Base-by-base conservation (phyloP, 805 yeast genomes). In the Komagataella populi region DNA sequence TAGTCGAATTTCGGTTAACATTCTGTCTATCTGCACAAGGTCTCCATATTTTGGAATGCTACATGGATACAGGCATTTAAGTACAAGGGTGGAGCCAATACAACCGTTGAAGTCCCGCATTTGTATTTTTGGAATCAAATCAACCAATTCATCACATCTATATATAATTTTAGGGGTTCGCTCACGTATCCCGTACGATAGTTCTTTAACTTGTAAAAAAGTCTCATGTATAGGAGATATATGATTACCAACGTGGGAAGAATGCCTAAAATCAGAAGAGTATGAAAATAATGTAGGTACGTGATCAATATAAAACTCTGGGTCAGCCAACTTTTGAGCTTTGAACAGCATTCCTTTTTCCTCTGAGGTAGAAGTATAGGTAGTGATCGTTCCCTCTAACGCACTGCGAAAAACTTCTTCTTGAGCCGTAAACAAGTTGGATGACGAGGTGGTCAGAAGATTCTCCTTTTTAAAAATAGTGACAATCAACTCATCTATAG, bases 1-100 rank as follows among this genome's bases (percentile, higher is more conserved):
- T 18, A 54, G 45, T 49, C 63, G 54, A 3, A 62, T 58, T 36
- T 54, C 51, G 3, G 57, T 57, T 10, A 62, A 55, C 12, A 52
- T 56, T 18, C 50, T 54, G 17, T 62, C 63, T 14, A 57, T 45
- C 52, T 56, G 55, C 23, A 51, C 47, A 20, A 56, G 44, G 6
- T 52, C 18, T 12, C 50, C 20, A 18, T 52, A 47, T 3, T 46
- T 8, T 10, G 43, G 20, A 6, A 54, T 39, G 3, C 59, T 54
- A 0, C 22, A 44, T 1, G 65, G 62, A 39, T 56, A 56, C 30
- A 60, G 46, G 14, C 52, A 16, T 18, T 60, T 62, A 6, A 60
- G 50, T 6, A 59, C 55, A 44, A 58, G 49, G 50, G 55, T 53
- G 4, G 48, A n/a, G n/a, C 53, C 56, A 43, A 48, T 52, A 4